Base-by-base conservation (phyloP, 495 filamentous ascomycete genomes). In the Penicillium canescens region DNA sequence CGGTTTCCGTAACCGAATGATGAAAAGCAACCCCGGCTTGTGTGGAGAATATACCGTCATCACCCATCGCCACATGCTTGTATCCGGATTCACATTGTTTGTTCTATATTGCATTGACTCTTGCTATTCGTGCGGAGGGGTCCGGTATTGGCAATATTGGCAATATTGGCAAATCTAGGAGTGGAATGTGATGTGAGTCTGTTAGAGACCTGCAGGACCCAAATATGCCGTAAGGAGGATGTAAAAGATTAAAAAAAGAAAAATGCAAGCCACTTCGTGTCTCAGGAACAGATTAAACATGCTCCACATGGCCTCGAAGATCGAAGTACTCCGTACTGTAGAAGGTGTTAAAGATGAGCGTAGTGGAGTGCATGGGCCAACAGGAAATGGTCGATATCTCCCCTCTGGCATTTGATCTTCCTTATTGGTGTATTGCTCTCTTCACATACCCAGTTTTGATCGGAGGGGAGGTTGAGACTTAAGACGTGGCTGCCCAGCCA, bases 21-120 rank as follows among this genome's bases (percentile, higher is more conserved):
- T 28, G 39, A 24, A 16, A 39, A 37, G 31, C 5, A 44, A 33
- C 26, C 47, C 38, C 42, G 54, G 42, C 26, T 26, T 24, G 16
- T 34, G 54, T 57, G 54, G 54, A 42, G 48, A 24, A 46, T 42
- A 45, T 52, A 52, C 46, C 54, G 54, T 57, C 54, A 57, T 57
- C 50, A 45, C 36, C 38, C 39, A 18, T 54, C 18, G 52, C 52
- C 57, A 60, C 56, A 60, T 52, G 37, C 52, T 47, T 44, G 51
- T 21, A 42, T 39, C 35, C 36, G 24, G 49, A 34, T 50, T 49
- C 28, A 11, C 7, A 41, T 43, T 41, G 31, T 36, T 38, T 18
- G 6, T 28, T 21, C 46, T 36, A 38, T 8, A 6, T 21, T 21
- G 6, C 21, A n/a, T 26, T 37, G 8, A 14, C 10, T 26, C 18